phyloP scores from a whole-genome alignment of 192 early-diverging fungal species.

The Pilobolus umbonatus region DNA sequence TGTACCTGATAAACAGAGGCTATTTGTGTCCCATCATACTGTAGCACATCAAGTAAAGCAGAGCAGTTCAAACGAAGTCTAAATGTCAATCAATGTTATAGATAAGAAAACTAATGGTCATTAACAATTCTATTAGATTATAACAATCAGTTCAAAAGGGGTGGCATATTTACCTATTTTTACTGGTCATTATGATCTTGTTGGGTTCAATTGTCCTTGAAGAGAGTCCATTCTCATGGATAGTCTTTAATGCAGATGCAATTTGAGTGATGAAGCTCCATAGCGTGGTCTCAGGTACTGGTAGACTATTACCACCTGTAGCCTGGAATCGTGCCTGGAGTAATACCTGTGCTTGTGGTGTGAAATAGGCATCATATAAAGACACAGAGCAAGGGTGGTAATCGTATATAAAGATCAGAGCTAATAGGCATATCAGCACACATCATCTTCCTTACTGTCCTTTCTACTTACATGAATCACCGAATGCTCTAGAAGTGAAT shows the following conservation, averaged over 20 bases:
- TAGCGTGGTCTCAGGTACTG: constrained; percentile 63
- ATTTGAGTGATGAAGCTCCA: constrained; percentile 85
- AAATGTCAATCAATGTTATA: no score
- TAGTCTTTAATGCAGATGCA: constrained; percentile 67
- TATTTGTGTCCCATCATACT: constrained; percentile 61
- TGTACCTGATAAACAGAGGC: constrained; percentile 55
- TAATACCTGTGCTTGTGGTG: constrained; percentile 42
- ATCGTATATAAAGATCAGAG: constrained; percentile 96
- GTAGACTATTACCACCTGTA: constrained; percentile 24
- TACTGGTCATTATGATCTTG: constrained; percentile 81
- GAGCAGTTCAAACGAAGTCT: constrained; percentile 68
- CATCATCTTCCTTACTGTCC: background rate
- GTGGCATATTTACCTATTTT: constrained; percentile 60
- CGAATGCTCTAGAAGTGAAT: constrained; percentile 94
- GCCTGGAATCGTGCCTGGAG: constrained; percentile 34
- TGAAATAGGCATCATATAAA: constrained; percentile 63
- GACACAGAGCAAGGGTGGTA: constrained; percentile 84
- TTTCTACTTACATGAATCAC: constrained; percentile 74
- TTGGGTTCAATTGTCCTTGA: constrained; percentile 71
- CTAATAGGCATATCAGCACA: constrained; percentile 25
- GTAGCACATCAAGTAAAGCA: constrained; percentile 68
- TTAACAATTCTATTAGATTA: background rate
- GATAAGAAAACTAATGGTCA: constrained; percentile 6
- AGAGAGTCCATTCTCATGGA: constrained; percentile 81
- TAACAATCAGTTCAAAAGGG: background rate